phyloP scores from a whole-genome alignment of 2,329 filamentous ascomycete genomes.

The Cyanodermella asteris region DNA sequence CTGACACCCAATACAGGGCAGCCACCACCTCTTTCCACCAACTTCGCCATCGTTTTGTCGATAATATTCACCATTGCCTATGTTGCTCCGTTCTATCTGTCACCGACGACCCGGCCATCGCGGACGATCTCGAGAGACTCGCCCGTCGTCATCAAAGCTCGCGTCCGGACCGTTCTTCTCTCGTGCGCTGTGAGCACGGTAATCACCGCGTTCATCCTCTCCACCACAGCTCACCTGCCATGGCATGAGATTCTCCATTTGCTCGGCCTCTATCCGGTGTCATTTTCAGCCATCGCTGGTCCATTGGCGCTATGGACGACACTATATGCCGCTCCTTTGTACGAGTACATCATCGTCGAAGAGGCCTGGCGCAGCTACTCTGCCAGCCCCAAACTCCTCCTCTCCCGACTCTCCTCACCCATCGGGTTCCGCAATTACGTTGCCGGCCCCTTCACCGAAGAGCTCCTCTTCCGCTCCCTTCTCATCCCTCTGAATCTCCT shows the following conservation, averaged over 20 bases:
- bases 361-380: slow-evolving; percentile 46
- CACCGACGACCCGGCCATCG: slow-evolving; percentile 56
- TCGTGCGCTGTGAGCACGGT: slow-evolving; percentile 50
- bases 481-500: slow-evolving; percentile 65
- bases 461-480: slow-evolving; percentile 77
- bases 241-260: slow-evolving; percentile 38
- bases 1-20: too few relatives aligned
- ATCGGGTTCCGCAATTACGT: slow-evolving; percentile 71
- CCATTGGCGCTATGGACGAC: slow-evolving; percentile 50
- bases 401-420: slow-evolving; percentile 49
- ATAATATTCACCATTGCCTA: slow-evolving; percentile 71
- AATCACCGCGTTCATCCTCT: slow-evolving; percentile 45
- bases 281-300: slow-evolving; percentile 38
- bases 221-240: slow-evolving; percentile 27
- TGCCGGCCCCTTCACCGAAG: slow-evolving; percentile 74
- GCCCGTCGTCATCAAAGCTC: slow-evolving; percentile 68
- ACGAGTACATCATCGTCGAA: slow-evolving; percentile 54
- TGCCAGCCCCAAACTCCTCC: slow-evolving; percentile 30
- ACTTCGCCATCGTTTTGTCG: slow-evolving; percentile 25
- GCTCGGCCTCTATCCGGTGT: slow-evolving; percentile 64
- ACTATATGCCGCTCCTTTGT: slow-evolving; percentile 69
- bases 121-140: slow-evolving; percentile 63
- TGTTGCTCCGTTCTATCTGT: slow-evolving; percentile 78
- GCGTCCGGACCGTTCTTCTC: slow-evolving; percentile 57
- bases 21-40: too few relatives aligned